Evolutionary conservation across 2,329 filamentous ascomycete species (phyloP).

Genomic region (Amauroascus niger): DNA sequence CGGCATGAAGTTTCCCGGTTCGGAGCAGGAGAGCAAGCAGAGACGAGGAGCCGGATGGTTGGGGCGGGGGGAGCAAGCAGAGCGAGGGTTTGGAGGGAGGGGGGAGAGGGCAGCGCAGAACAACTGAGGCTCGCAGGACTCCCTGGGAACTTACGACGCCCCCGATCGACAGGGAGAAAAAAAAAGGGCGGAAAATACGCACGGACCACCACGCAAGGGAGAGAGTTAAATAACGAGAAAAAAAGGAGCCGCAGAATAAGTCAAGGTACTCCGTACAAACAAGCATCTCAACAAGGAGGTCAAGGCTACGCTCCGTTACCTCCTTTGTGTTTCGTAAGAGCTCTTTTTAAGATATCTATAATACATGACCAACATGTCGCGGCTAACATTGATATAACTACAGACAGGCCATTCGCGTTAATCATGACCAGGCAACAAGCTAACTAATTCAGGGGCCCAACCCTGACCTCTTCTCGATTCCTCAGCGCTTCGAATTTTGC

Average conservation of each 20-base stretch:
- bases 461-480: conserved; percentile 35
- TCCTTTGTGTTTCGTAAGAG: no score
- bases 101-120: background rate
- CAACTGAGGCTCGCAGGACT: background rate
- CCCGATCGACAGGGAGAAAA: background rate
- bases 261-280: no score
- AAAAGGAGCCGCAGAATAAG: background rate
- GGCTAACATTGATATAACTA: no score
- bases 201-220: conserved; percentile 8
- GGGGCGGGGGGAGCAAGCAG: background rate
- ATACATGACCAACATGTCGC: no score
- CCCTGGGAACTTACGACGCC: background rate
- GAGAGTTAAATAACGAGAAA: background rate
- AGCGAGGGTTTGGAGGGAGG: background rate
- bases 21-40: background rate
- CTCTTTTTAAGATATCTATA: no score
- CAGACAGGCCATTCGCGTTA: background rate
- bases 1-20: background rate
- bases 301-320: no score
- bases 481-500: conserved; percentile 23
- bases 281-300: background rate
- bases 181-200: background rate
- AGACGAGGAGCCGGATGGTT: background rate
- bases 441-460: conserved; percentile 35
- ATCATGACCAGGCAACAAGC: background rate